Percentiles rank a stretch among this genome's conserved stretches.
Evolutionary conservation across 805 yeast genomes (phyloP).

Genomic region (Candida corydali): DNA sequence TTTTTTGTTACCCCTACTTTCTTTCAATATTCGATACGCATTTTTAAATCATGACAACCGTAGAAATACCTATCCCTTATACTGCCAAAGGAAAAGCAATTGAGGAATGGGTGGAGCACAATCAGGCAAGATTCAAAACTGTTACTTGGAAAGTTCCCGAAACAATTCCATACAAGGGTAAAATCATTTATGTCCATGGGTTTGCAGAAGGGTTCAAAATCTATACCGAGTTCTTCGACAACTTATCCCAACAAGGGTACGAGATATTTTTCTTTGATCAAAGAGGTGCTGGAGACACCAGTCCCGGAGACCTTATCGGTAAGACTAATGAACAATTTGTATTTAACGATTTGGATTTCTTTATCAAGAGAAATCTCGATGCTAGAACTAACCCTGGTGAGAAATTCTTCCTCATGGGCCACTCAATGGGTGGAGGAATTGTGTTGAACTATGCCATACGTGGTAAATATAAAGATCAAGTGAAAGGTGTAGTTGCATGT

Average conservation of each 20-base stretch:
- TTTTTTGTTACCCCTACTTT: neutral
- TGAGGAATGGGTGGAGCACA: constrained; percentile 25
- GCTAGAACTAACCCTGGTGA: constrained; percentile 24
- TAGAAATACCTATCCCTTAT: constrained; percentile 37
- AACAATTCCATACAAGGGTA: constrained; percentile 39
- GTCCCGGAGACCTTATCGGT: constrained; percentile 51
- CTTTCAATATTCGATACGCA: too few species aligned
- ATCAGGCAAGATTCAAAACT: constrained; percentile 39
- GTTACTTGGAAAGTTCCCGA: constrained; percentile 39
- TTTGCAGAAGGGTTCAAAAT: constrained; percentile 55
- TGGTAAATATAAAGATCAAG: constrained; percentile 46
- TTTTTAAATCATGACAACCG: constrained; percentile 3
- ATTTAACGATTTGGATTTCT: constrained; percentile 56
- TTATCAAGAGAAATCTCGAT: constrained; percentile 44
- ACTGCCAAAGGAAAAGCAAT: constrained; percentile 27
- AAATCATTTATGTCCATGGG: constrained; percentile 65
- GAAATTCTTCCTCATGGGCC: constrained; percentile 56
- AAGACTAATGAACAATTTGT: constrained; percentile 52
- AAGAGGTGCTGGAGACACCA: constrained; percentile 70
- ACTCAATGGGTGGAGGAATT: constrained; percentile 83
- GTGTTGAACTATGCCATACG: constrained; percentile 54
- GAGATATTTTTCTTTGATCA: constrained; percentile 70
- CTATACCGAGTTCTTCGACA: constrained; percentile 52
- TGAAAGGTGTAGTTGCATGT: constrained; percentile 45
- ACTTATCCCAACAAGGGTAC: constrained; percentile 48